Evolutionary conservation across 306 rosid species (phyloP).

Genomic region (Myrica gale): DNA sequence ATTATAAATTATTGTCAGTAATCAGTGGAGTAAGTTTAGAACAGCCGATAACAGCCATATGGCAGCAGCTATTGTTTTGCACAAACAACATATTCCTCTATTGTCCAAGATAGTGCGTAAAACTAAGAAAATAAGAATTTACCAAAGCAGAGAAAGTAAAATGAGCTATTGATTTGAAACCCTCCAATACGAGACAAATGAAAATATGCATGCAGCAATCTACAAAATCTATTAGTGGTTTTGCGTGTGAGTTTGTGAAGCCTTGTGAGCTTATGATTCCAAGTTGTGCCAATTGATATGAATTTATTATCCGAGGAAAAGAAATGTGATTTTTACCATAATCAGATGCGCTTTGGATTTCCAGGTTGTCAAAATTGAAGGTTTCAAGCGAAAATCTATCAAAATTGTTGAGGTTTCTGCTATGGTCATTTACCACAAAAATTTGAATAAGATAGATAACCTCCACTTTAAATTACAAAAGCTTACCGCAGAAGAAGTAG

Average conservation of each 20-base stretch:
- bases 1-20: conserved; percentile 14
- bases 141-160: not conserved
- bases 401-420: conserved; percentile 1
- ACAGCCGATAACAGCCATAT: conserved; percentile 14
- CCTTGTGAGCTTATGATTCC: not conserved
- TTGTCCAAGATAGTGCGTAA: not conserved
- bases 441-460: conserved; percentile 15
- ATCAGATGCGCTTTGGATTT: not conserved
- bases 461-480: conserved; percentile 3
- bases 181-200: not conserved
- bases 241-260: not conserved
- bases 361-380: conserved; percentile 1
- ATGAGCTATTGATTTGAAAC: not conserved
- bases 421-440: conserved; percentile 12
- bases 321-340: not conserved
- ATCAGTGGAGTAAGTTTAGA: conserved; percentile 4
- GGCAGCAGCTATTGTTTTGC: not conserved
- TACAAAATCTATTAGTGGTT: not conserved
- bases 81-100: not conserved
- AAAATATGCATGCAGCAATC: conserved; percentile 1
- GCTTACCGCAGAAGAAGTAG: conserved; percentile 73
- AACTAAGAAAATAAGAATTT: not conserved
- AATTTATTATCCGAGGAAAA: not conserved
- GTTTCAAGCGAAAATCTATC: not conserved
- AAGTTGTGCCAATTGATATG: not conserved